phyloP scores from a whole-genome alignment of 208 protist genomes.

The Crithidia expoeki region DNA sequence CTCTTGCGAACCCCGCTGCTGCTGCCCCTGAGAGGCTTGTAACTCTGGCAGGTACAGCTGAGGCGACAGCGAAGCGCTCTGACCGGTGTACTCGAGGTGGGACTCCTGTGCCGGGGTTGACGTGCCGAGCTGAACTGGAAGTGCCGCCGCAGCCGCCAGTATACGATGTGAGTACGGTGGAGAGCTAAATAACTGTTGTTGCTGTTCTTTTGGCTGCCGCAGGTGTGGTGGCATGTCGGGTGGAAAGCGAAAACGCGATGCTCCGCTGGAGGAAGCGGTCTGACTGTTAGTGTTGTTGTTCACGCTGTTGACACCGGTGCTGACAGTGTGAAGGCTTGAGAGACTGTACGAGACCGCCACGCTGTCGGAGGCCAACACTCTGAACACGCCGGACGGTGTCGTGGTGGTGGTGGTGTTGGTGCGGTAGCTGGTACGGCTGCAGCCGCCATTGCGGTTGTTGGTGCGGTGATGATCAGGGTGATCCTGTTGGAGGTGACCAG shows the following conservation, averaged over 20 bases:
- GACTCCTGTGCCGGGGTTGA: constrained; percentile 19
- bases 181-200: not conserved
- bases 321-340: not conserved
- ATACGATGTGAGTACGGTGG: not conserved
- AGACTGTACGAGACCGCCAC: not conserved
- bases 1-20: no score
- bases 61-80: constrained; percentile 7
- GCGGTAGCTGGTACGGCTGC: constrained; percentile 4
- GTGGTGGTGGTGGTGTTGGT: not conserved
- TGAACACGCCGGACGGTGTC: not conserved
- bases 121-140: not conserved
- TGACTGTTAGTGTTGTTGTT: not conserved
- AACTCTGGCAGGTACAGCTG: constrained; percentile 22
- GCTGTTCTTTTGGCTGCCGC: not conserved
- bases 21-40: not conserved
- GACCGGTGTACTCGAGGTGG: constrained; percentile 26
- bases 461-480: no score
- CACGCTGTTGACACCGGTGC: not conserved
- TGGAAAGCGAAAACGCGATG: not conserved
- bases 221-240: not conserved
- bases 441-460: not conserved
- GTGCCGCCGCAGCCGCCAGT: not conserved
- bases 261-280: not conserved
- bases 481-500: no score
- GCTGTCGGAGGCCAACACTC: not conserved